Base-by-base conservation (phyloP, 2,329 filamentous ascomycete species). In the Aphanocladium album region DNA sequence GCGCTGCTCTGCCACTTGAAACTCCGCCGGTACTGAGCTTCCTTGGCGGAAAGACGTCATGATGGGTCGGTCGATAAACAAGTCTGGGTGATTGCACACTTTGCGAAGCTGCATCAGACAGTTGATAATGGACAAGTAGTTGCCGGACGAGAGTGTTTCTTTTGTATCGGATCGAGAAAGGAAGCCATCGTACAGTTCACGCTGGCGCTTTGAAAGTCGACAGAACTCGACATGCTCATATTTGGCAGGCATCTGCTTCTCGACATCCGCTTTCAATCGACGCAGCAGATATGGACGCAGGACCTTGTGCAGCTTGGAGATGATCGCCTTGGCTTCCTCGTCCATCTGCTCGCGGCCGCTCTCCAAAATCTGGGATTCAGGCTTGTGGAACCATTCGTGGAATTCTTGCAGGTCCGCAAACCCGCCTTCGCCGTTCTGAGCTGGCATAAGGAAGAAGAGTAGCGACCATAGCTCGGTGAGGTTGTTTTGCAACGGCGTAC, bases 191-290 rank as follows among this genome's bases (percentile, higher is more conserved):
- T 99, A 99, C 9, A 99, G 79, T 74, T 96, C 95, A 47, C 95
- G 87, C 71, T 99, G 95, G 25, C 95, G 88, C 73, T 98, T 97
- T 7, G 93, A 98, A 5, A 99, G 80, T 49, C 93, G 89, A 73
- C 95, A 99, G 69, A 96, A 93, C 65, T 98, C 90, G 21, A 99
- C 92, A 70, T 97, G 93, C 73, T 99, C 96, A 70, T 96, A 96
- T 73, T 99, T 99, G 63, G 86, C 93, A 0, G 96, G 95, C 90
- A 99, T 96, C 72, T 99, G 95, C 77, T 98, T 97, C 77, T 99
- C 96, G 6, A 99, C 95, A 70, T 99, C 95, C 49, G 91, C 90
- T 76, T 99, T 99, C 61, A 99, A 79, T 60, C 95, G 87, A 56
- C 95, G 88, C 7, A 99, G 81, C 12, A 99, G 83, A 70, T 97